Evolutionary conservation across 108 stramenopile species (phyloP).

Genomic region (Schizochytrium sp.): DNA sequence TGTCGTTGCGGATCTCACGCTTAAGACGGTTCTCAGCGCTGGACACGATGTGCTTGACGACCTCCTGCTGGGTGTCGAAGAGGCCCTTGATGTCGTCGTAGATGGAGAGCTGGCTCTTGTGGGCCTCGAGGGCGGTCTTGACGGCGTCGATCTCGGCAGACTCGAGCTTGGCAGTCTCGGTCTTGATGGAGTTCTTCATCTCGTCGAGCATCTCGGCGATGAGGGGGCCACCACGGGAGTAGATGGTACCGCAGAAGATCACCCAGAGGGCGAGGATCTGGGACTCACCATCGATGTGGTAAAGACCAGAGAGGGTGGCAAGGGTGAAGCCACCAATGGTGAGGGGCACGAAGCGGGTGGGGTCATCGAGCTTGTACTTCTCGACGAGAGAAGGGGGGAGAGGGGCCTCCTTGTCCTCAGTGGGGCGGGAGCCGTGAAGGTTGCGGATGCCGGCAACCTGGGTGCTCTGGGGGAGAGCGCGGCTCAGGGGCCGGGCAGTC

Average conservation of each 20-base stretch:
- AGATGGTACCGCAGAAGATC: constrained; percentile 57
- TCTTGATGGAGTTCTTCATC: constrained; percentile 40
- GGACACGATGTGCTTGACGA: neutral
- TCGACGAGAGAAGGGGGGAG: constrained; percentile 34
- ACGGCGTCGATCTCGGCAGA: constrained; percentile 32
- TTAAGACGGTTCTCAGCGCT: constrained; percentile 53
- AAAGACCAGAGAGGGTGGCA: constrained; percentile 25
- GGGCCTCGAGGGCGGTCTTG: constrained; percentile 49
- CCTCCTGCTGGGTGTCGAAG: constrained; percentile 2
- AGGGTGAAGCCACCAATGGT: constrained; percentile 50
- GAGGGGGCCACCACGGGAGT: constrained; percentile 54
- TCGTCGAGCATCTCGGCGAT: constrained; percentile 62
- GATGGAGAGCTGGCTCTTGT: constrained; percentile 47
- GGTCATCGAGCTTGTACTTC: constrained; percentile 61
- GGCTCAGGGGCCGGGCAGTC: constrained; percentile 24
- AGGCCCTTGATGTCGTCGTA: constrained; percentile 52
- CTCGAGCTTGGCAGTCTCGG: constrained; percentile 18
- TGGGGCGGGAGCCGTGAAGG: constrained; percentile 24
- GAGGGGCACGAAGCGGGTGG: constrained; percentile 45
- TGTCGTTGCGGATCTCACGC: constrained; percentile 26
- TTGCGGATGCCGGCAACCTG: constrained; percentile 10
- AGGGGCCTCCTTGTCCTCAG: constrained; percentile 48
- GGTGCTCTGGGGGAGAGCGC: constrained; percentile 14
- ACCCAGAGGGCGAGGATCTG: constrained; percentile 60
- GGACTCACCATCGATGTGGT: constrained; percentile 57